phyloP scores from a whole-genome alignment of 352 stramenopile species.

The Thalassiosira livingstoniorum region DNA sequence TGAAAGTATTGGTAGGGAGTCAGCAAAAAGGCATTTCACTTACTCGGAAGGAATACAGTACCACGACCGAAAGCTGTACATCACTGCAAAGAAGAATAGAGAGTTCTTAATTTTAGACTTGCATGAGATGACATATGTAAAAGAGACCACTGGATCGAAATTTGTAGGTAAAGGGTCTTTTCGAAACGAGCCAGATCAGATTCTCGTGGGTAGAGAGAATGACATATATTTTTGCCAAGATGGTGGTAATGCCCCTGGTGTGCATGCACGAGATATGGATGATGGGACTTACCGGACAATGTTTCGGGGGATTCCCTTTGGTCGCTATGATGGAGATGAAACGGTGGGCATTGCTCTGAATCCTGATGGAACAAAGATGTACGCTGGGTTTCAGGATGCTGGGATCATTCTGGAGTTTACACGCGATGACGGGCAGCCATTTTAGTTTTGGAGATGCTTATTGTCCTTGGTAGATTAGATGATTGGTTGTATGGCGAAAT shows the following conservation, averaged over 20 bases:
- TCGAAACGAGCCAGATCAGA: slow-evolving; percentile 14
- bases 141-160: slow-evolving; percentile 19
- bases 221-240: slow-evolving; percentile 12
- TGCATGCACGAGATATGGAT: slow-evolving; percentile 53
- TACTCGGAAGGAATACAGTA: slow-evolving; percentile 70
- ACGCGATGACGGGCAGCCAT: slow-evolving; percentile 53
- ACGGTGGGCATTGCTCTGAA: slow-evolving; percentile 71
- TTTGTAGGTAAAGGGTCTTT: neutral
- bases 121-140: slow-evolving; percentile 43
- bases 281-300: slow-evolving; percentile 56
- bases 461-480: no score
- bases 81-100: slow-evolving; percentile 32
- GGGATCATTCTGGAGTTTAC: slow-evolving; percentile 45
- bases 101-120: slow-evolving; percentile 56
- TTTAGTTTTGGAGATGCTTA: no score
- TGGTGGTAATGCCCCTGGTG: neutral
- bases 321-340: slow-evolving; percentile 30
- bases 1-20: slow-evolving; percentile 8
- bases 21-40: slow-evolving; percentile 17
- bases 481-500: no score
- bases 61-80: slow-evolving; percentile 56
- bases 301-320: slow-evolving; percentile 25
- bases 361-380: slow-evolving; percentile 64
- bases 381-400: slow-evolving; percentile 58
- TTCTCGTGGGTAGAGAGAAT: slow-evolving; percentile 6